Conservation (phyloP, 352 stramenopile species). For the Globisporangium takayamanum region DNA sequence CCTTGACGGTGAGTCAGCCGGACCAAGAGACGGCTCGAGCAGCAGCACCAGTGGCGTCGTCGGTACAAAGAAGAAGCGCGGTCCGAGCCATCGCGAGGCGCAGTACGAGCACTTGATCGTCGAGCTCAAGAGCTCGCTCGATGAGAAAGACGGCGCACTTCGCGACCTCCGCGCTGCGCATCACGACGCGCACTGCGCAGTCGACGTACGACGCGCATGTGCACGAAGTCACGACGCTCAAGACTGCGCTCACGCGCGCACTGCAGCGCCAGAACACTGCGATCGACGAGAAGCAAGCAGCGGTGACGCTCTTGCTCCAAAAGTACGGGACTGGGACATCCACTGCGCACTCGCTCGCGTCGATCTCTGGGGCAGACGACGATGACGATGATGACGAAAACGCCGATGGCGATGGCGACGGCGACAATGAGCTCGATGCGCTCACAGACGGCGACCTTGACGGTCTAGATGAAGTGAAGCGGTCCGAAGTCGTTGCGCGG, state of each 20-base stretch:
- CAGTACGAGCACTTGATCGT: constrained; percentile 69
- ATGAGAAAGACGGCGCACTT: constrained; percentile 36
- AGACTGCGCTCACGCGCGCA: constrained; percentile 33
- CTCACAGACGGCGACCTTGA: constrained; percentile 11
- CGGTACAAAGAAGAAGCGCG: neutral
- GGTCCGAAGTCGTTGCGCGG: constrained; percentile 35
- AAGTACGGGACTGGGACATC: constrained; percentile 17
- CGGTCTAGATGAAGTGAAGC: constrained; percentile 29
- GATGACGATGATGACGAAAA: constrained; percentile 2
- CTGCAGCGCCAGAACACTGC: constrained; percentile 37
- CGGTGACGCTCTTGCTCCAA: constrained; percentile 39
- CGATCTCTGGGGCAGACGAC: neutral
- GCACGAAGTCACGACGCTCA: constrained; percentile 33
- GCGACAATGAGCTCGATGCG: neutral
- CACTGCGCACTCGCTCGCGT: neutral
- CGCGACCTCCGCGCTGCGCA: constrained; percentile 25
- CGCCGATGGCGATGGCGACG: neutral
- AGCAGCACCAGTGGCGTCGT: neutral
- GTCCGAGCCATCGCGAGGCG: constrained; percentile 18
- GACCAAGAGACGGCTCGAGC: neutral
- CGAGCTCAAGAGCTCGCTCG: constrained; percentile 49
- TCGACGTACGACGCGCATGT: constrained; percentile 36
- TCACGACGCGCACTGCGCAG: constrained; percentile 32
- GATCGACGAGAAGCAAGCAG: constrained; percentile 55
- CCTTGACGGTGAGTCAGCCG: neutral